Evolutionary conservation across 2,329 filamentous ascomycete species (phyloP), one percentile per base, ranked within the genome.

Genomic region (Hymenoscyphus fraxineus): DNA sequence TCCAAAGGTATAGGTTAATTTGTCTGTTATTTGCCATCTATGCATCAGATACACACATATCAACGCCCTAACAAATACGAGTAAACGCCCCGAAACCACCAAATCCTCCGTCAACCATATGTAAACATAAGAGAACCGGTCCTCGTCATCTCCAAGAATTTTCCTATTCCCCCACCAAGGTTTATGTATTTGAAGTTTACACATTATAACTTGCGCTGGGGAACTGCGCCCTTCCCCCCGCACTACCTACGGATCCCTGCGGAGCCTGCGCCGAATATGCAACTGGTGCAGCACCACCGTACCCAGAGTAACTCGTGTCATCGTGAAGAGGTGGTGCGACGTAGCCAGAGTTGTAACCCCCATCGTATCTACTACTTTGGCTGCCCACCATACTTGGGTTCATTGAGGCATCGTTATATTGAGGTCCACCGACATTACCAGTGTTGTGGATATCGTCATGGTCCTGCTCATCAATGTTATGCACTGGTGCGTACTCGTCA

Each of bases 401-500:
- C 57, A 27, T 31, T 10, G 32, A 3, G 16, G 9, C 19, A 35
- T 56, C 60, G 7, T 63, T 64, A 35, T 70, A 66, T 13, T 67
- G 65, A 27, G 64, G 68, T 41, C 66, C 61, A 31, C 55, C 10
- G 40, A 40, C 47, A 1, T 32, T 22, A 19, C 58, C 16, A 5
- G 41, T 31, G 40, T 63, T 60, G 55, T 61, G 54, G 31, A 62
- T 2, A 44, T 41, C 57, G 10, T 73, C 72, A 35, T 73, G 70
- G 6, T 72, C 69, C 3, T 35, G 35, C 6, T 35, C 44, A 58
- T 75, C 74, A 7, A 64, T 76, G 66, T 85, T 79, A 75, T 86
- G 81, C 66, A 88, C 81, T 15, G 84, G 84, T 60, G 86, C 84
- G 71, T 89, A 89, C 55, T 88, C 86, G 68, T 89, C 86, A 72